Evolutionary conservation across 257 asterid species (phyloP), one percentile per base, ranked within the genome.

Genomic region (Jasminum sambac): DNA sequence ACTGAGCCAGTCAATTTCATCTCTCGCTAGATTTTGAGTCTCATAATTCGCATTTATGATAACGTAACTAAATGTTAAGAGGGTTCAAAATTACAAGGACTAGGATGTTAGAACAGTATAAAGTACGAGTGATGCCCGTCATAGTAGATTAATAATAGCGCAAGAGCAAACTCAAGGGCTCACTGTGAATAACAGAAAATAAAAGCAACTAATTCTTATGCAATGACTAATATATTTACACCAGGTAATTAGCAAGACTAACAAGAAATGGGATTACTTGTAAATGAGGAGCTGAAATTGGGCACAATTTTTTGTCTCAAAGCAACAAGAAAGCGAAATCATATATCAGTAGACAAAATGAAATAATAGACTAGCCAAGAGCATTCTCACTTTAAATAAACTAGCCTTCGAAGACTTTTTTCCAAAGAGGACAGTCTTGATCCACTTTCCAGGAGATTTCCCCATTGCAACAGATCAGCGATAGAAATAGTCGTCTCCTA

Each of bases 361-460:
- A 55, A 43, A 57, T 11, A 39, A 38, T 21, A 9, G 59, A 43
- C n/a, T 7, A 73, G 39, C 74, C 60, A 24, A 48, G 23, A 24
- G 30, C 64, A 44, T 67, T 62, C 95, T 84, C 84, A 89, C 99
- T 77, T 86, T 91, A 75, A 96, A 83, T 74, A 79, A 85, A 64
- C 55, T 82, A 34, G 98, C 79, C 76, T 87, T 89, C 13, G 99
- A 84, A 55, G 83, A 60, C 77, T 95, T 95, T 88, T 91, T 95
- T 67, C 99, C 96, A n/a, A 89, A 91, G 72, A 95, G 99, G 17
- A 89, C 92, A 23, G 89, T 71, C 83, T 91, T 95, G 86, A 95
- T 89, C 99, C 99, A 95, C 73, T 87, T 95, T 72, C 84, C 96
- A 0, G 99, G 95, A 83, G 99, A 95, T 82, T 90, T 93, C 76